Conservation (phyloP, 257 asterid species). For the Nicotiana undulata region DNA sequence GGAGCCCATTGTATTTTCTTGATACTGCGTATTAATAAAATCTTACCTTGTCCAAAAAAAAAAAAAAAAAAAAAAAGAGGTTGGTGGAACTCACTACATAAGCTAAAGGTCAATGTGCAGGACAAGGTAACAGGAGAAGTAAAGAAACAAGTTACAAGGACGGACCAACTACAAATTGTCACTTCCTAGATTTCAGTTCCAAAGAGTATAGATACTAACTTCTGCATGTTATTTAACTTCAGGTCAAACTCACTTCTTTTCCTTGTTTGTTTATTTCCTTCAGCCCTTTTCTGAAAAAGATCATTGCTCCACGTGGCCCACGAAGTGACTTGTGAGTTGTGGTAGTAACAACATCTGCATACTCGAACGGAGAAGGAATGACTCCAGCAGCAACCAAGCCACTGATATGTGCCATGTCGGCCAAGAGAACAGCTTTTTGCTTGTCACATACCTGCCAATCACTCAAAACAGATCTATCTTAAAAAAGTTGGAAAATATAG, state of each 20-base stretch:
- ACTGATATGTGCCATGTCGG: slow-evolving; percentile 99
- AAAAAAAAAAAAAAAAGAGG: too few relatives aligned
- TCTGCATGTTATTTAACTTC: not conserved
- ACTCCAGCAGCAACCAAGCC: slow-evolving; percentile 99
- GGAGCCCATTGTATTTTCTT: not conserved
- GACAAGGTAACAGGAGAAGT: not conserved
- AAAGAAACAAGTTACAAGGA: not conserved
- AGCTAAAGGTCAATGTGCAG: not conserved
- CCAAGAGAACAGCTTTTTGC: slow-evolving; percentile 80
- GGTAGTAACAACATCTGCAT: slow-evolving; percentile 94
- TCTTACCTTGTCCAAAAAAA: too few relatives aligned
- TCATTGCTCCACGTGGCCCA: slow-evolving; percentile 99
- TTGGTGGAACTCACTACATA: not conserved
- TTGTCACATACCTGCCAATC: slow-evolving; percentile 81
- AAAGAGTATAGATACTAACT: not conserved
- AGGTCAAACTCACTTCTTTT: slow-evolving; percentile 58
- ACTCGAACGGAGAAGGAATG: slow-evolving; percentile 92
- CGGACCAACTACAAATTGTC: not conserved
- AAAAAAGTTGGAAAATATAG: not conserved
- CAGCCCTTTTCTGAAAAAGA: slow-evolving; percentile 83
- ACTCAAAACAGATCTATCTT: not conserved
- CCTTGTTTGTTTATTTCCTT: slow-evolving; percentile 89
- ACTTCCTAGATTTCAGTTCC: not conserved
- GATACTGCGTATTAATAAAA: too few relatives aligned
- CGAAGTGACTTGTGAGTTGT: slow-evolving; percentile 96